Base-by-base conservation (phyloP, 2,329 filamentous ascomycete species). In the Bipolaris bicolor region DNA sequence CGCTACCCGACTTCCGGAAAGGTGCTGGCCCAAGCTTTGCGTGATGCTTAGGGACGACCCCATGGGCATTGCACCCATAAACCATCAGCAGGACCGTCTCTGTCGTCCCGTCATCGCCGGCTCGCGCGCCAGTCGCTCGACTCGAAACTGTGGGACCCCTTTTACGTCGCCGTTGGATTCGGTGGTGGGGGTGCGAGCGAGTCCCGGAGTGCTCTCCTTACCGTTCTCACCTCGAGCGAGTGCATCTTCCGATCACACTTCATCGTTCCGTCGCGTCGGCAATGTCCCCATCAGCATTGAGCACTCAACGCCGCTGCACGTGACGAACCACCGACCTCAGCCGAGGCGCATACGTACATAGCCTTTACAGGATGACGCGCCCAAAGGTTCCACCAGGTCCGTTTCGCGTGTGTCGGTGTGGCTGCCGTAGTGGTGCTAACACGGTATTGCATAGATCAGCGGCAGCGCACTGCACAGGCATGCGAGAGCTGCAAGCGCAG, bases 401-500 rank as follows among this genome's bases (percentile, higher is more conserved):
- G 68, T 66, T 40, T 37, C 58, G 45, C 57, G 37, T 52, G 48
- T 33, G 52, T 50, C 46, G 55, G 39, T 37, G 36, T 40, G 44
- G 47, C 52, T 29, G 18, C 7, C 13, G 47, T n/a, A 31, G 29
- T 34, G 33, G n/a, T 40, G 56, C 67, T 71, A 59, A 71, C 55
- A 79, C 85, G 85, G 82, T 82, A 64, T 80, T 80, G 49, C 84
- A 81, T 82, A 64, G 84, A 88, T 62, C 84, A 87, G 73, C 82
- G 86, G 62, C 83, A 86, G 75, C 83, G 87, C 65, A 88, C 83
- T 49, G 84, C 84, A 24, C 83, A 86, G 64, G 87, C 87, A 39
- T 89, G 87, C 72, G 84, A 87, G 62, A 84, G 80, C 61, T 89
- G 87, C 77, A 88, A 87, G 75, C 81, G 82, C 58, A 82, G 86